phyloP scores from a whole-genome alignment of 2,329 filamentous ascomycete genomes.

The Cytospora leucostoma region DNA sequence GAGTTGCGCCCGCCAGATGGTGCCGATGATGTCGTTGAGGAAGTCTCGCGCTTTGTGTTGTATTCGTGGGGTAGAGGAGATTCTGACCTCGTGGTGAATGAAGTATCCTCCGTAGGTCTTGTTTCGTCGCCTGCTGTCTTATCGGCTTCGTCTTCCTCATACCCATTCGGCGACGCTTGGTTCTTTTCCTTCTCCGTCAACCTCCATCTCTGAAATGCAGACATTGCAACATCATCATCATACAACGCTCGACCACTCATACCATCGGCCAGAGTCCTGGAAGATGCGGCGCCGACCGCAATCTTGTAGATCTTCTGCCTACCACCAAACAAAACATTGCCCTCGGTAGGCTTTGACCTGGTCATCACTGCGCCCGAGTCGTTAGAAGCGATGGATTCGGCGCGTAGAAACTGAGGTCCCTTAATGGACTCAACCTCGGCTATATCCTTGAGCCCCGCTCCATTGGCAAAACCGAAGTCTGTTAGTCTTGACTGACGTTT shows the following conservation, averaged over 20 bases:
- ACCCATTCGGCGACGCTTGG: constrained; percentile 43
- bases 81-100: constrained; percentile 45
- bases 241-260: constrained; percentile 73
- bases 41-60: constrained; percentile 79
- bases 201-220: constrained; percentile 78
- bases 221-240: constrained; percentile 81
- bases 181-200: constrained; percentile 55
- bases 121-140: constrained; percentile 40
- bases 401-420: constrained; percentile 57
- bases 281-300: constrained; percentile 52
- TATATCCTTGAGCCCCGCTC: constrained; percentile 73
- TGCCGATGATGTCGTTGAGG: constrained; percentile 75
- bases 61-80: constrained; percentile 64
- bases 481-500: constrained; percentile 77
- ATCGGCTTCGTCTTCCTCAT: constrained; percentile 40
- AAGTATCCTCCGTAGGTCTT: constrained; percentile 36
- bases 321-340: constrained; percentile 91
- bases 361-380: constrained; percentile 83
- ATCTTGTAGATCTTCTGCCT: constrained; percentile 95
- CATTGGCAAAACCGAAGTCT: constrained; percentile 62
- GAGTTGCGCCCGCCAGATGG: constrained; percentile 73
- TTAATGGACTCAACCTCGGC: constrained; percentile 85
- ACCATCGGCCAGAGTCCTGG: constrained; percentile 45
- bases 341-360: constrained; percentile 78
- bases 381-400: constrained; percentile 66